Conservation (phyloP, 2,329 filamentous ascomycete species). For the Talaromyces sp. region DNA sequence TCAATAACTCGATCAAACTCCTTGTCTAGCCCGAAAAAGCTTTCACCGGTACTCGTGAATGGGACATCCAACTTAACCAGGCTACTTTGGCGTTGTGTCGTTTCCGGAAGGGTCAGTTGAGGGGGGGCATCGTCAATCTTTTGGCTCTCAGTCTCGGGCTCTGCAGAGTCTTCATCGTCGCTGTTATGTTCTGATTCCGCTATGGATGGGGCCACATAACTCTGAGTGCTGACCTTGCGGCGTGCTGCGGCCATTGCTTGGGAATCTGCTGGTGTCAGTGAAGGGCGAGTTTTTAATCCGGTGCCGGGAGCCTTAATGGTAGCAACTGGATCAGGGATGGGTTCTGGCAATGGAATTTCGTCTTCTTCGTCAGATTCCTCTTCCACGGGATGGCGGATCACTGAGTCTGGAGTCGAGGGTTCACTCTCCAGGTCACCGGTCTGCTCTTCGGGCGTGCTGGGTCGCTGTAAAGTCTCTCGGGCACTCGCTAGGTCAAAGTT, state of each 20-base stretch:
- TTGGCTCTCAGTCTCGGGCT: constrained; percentile 13
- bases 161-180: constrained; percentile 15
- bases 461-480: constrained; percentile 35
- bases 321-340: constrained; percentile 74
- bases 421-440: constrained; percentile 53
- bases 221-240: constrained; percentile 75
- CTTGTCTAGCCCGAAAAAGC: constrained; percentile 75
- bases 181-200: constrained; percentile 14
- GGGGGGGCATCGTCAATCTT: constrained; percentile 9
- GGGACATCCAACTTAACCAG: constrained; percentile 80
- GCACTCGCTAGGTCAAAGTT: constrained; percentile 42
- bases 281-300: constrained; percentile 82
- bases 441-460: constrained; percentile 50
- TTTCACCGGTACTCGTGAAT: constrained; percentile 61
- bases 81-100: constrained; percentile 59
- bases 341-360: constrained; percentile 40
- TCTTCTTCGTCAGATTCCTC: constrained; percentile 34
- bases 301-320: constrained; percentile 86
- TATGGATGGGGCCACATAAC: constrained; percentile 35
- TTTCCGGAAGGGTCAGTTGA: constrained; percentile 16
- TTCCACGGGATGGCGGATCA: constrained; percentile 70
- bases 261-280: constrained; percentile 79
- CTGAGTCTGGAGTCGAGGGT: constrained; percentile 77
- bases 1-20: constrained; percentile 96
- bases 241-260: constrained; percentile 80